Conservation (phyloP, 1,139 yeast genomes). For the Debaryomyces robertsiae region DNA sequence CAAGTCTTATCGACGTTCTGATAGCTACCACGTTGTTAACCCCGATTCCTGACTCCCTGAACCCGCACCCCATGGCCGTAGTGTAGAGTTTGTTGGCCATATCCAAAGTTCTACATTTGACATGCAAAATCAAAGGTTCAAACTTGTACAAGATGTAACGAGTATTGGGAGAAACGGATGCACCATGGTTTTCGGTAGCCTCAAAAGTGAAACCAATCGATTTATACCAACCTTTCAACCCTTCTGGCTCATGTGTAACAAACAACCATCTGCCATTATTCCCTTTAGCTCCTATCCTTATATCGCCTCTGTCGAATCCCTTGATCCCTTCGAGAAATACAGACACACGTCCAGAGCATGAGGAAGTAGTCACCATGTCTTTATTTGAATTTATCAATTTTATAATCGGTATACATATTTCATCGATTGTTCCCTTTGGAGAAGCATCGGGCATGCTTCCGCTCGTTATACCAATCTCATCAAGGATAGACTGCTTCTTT, state of each 20-base stretch:
- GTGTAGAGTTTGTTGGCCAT: constrained; percentile 66
- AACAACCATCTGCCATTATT: constrained; percentile 84
- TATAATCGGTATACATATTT: constrained; percentile 69
- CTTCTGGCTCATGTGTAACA: constrained; percentile 65
- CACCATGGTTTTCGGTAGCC: constrained; percentile 9
- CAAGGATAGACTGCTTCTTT: constrained; percentile 61
- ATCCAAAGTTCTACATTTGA: constrained; percentile 65
- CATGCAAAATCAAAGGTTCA: constrained; percentile 84
- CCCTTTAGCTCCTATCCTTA: constrained; percentile 80
- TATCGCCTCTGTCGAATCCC: constrained; percentile 20
- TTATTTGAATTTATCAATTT: constrained; percentile 59
- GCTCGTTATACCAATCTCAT: constrained; percentile 50
- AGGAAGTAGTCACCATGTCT: constrained; percentile 82
- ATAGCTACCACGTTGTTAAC: constrained; percentile 78
- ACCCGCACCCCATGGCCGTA: constrained; percentile 81
- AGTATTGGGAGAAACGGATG: constrained; percentile 23
- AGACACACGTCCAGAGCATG: constrained; percentile 86
- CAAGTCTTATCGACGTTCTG: constrained; percentile 68
- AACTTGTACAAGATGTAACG: constrained; percentile 72
- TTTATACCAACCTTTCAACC: constrained; percentile 56
- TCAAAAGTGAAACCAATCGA: constrained; percentile 28
- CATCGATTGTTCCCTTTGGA: constrained; percentile 85
- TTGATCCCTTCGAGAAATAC: constrained; percentile 72
- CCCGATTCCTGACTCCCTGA: constrained; percentile 85
- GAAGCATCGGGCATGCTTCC: constrained; percentile 63